A percentile compares a stretch with the other conserved stretches of the same genome.
These are phyloP conservation scores for Proteromonas lacertae DNA, from an alignment of 352 stramenopile species.

Conservation along the genomic window DNA sequence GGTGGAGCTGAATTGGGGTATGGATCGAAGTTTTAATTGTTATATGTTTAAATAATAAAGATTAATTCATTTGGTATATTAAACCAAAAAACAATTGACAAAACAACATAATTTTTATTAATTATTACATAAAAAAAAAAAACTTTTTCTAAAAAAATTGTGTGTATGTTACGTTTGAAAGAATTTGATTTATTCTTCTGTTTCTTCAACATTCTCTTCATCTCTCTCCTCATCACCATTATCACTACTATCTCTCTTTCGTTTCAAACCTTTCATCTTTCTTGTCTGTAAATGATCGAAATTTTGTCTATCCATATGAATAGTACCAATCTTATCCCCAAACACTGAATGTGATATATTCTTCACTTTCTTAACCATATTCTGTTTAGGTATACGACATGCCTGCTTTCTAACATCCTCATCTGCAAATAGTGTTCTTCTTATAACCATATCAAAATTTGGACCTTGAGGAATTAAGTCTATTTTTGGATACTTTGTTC, in stretches of 20 bases:
- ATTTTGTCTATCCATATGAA: slow-evolving; percentile 4
- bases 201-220: too few relatives aligned
- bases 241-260: background rate
- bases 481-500: background rate
- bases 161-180: too few relatives aligned
- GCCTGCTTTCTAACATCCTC: background rate
- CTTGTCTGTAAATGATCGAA: background rate
- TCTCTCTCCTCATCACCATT: background rate
- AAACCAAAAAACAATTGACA: too few relatives aligned
- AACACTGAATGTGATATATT: background rate
- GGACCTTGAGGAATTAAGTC: background rate
- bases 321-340: background rate
- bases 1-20: too few relatives aligned
- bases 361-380: background rate
- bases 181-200: too few relatives aligned
- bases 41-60: too few relatives aligned
- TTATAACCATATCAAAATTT: background rate
- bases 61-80: too few relatives aligned
- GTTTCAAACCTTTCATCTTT: slow-evolving; percentile 2
- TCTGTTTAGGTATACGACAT: background rate
- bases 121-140: too few relatives aligned
- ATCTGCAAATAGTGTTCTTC: background rate
- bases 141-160: too few relatives aligned
- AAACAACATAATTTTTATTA: too few relatives aligned
- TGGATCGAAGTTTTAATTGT: too few relatives aligned